Conservation (phyloP, 106 monocot species). For the Dactylorhiza incarnata region DNA sequence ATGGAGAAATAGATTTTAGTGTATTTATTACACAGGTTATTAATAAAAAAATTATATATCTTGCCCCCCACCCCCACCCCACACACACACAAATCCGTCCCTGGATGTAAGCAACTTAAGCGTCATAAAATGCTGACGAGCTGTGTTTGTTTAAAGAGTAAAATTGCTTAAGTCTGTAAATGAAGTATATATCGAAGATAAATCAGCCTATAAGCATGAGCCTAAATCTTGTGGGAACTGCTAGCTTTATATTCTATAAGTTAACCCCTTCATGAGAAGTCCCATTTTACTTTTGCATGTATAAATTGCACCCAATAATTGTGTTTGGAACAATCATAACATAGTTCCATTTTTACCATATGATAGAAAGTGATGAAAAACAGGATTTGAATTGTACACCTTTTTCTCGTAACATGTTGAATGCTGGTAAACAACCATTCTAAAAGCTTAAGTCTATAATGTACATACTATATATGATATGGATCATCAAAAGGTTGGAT, state of each 20-base stretch:
- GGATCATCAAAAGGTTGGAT: neutral
- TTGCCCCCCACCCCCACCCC: no score
- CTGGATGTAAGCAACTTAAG: neutral
- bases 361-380: neutral
- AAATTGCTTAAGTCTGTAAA: neutral
- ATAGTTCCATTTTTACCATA: neutral
- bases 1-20: no score
- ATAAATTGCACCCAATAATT: neutral
- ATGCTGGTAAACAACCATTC: neutral
- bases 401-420: neutral
- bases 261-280: neutral
- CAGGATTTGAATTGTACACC: neutral
- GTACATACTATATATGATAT: neutral
- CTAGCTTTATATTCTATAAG: neutral
- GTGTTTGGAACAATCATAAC: neutral
- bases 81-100: no score
- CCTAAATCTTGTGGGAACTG: neutral
- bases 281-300: neutral
- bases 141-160: neutral
- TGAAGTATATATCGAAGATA: neutral
- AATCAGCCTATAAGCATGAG: neutral
- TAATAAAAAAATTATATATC: no score
- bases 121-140: neutral
- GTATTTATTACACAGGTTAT: no score
- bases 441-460: neutral